These are phyloP conservation scores for Penicillium ochrochloron DNA, from an alignment of 495 filamentous ascomycete genomes.

Conservation along the genomic window DNA sequence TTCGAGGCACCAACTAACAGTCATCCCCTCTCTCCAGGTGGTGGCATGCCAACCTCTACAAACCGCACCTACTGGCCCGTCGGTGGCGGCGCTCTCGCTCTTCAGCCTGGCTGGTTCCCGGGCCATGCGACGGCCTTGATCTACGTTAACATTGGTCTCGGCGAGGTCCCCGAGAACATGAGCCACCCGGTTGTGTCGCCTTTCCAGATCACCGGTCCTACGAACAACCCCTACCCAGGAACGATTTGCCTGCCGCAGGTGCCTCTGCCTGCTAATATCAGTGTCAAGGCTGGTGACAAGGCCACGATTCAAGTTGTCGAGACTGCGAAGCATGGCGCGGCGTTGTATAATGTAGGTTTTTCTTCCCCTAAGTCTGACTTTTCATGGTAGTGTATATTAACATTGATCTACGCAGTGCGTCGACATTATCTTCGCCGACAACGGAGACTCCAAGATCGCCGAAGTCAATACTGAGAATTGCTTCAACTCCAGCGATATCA, in stretches of 20 bases:
- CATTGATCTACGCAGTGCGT: constrained; percentile 68
- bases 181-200: constrained; percentile 80
- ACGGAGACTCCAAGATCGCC: constrained; percentile 61
- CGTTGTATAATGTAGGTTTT: constrained; percentile 82
- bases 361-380: no score
- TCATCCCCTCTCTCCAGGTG: constrained; percentile 60
- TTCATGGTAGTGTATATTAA: background rate
- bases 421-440: constrained; percentile 82
- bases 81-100: constrained; percentile 77
- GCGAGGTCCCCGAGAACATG: constrained; percentile 84
- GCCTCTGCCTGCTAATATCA: constrained; percentile 75
- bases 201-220: constrained; percentile 86
- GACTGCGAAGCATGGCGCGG: constrained; percentile 84
- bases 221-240: constrained; percentile 79
- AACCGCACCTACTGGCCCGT: constrained; percentile 95
- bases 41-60: constrained; percentile 74
- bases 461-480: constrained; percentile 80
- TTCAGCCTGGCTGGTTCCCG: constrained; percentile 95
- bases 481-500: constrained; percentile 77
- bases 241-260: constrained; percentile 90
- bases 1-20: constrained; percentile 8
- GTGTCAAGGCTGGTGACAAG: constrained; percentile 78
- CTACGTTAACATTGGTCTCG: constrained; percentile 94
- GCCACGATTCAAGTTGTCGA: constrained; percentile 96
- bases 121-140: constrained; percentile 85